Evolutionary conservation across 2,329 filamentous ascomycete genomes (phyloP).

Genomic region (Pseudohalonectria lignicola): DNA sequence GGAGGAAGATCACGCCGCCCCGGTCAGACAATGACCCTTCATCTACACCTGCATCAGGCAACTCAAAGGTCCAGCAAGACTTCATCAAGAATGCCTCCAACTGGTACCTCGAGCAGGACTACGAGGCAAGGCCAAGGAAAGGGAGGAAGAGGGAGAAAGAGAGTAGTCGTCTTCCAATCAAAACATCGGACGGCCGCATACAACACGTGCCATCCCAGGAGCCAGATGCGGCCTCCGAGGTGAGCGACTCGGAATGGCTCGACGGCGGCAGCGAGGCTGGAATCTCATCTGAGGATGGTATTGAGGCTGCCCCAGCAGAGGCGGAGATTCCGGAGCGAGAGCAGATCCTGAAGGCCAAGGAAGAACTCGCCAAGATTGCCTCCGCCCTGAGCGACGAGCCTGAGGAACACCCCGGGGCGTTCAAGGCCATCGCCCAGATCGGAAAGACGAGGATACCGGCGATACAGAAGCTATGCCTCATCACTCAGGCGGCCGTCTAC

Average conservation of each 20-base stretch:
- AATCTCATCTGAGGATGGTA: conserved; percentile 12
- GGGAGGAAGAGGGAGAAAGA: conserved; percentile 63
- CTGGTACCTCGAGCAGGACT: conserved; percentile 90
- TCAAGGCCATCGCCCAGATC: conserved; percentile 69
- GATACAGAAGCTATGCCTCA: conserved; percentile 77
- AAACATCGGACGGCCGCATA: conserved; percentile 66
- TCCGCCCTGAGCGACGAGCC: conserved; percentile 79
- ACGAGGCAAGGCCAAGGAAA: conserved; percentile 71
- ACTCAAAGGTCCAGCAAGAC: conserved; percentile 38
- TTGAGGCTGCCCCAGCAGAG: conserved; percentile 34
- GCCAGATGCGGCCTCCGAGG: conserved; percentile 47
- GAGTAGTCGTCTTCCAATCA: conserved; percentile 71
- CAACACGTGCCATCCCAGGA: conserved; percentile 28
- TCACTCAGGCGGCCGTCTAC: conserved; percentile 81
- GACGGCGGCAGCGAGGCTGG: conserved; percentile 30
- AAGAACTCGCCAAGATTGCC: conserved; percentile 80
- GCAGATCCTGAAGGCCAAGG: conserved; percentile 79
- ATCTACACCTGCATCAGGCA: conserved; percentile 15
- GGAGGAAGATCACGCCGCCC: conserved; percentile 46
- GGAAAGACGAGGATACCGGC: conserved; percentile 57
- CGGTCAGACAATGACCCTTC: conserved; percentile 30
- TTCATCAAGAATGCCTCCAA: conserved; percentile 66
- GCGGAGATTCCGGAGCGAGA: conserved; percentile 63
- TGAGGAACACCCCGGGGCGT: conserved; percentile 73
- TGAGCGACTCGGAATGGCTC: conserved; percentile 54